A percentile compares a stretch with the other conserved stretches of the same genome.
phyloP scores from a whole-genome alignment of 202 grass and related monocot species.

The Schoenoplectus tabernaemontani region DNA sequence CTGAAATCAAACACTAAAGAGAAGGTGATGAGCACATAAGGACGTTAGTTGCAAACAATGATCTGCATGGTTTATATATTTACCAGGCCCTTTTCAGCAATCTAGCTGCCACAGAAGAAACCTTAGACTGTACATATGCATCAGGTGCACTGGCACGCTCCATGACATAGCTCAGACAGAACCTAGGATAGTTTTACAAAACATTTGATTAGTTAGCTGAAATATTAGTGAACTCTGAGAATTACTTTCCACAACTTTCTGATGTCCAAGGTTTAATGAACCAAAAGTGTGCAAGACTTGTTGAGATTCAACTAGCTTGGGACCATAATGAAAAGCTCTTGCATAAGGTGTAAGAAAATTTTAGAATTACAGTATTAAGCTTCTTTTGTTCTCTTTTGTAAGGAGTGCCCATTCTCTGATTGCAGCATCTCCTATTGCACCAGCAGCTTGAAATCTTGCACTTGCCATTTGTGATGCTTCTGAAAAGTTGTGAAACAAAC shows the following conservation, averaged over 20 bases:
- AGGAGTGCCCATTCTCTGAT: slow-evolving; percentile 96
- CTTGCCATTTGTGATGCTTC: slow-evolving; percentile 72
- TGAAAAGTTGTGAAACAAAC: slow-evolving; percentile 31
- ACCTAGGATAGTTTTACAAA: slow-evolving; percentile 38
- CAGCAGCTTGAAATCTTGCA: slow-evolving; percentile 95
- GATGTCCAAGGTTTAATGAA: neutral
- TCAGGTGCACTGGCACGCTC: slow-evolving; percentile 73
- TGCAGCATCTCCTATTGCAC: slow-evolving; percentile 91
- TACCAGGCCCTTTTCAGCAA: slow-evolving; percentile 96
- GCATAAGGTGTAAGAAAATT: neutral
- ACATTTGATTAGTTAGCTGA: neutral
- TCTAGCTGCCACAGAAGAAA: slow-evolving; percentile 77
- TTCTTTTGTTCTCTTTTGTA: slow-evolving; percentile 82
- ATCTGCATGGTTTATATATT: slow-evolving; percentile 17
- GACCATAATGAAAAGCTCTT: neutral
- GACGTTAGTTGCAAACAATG: neutral
- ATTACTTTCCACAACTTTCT: neutral
- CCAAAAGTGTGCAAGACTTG: neutral
- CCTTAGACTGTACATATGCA: slow-evolving; percentile 83
- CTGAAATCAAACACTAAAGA: neutral
- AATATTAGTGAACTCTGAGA: neutral
- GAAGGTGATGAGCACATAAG: neutral
- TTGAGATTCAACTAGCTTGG: neutral
- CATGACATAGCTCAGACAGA: slow-evolving; percentile 84
- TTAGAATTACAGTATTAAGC: slow-evolving; percentile 54